Conservation (phyloP, 441 rosid genomes). For the Kokia cookei region DNA sequence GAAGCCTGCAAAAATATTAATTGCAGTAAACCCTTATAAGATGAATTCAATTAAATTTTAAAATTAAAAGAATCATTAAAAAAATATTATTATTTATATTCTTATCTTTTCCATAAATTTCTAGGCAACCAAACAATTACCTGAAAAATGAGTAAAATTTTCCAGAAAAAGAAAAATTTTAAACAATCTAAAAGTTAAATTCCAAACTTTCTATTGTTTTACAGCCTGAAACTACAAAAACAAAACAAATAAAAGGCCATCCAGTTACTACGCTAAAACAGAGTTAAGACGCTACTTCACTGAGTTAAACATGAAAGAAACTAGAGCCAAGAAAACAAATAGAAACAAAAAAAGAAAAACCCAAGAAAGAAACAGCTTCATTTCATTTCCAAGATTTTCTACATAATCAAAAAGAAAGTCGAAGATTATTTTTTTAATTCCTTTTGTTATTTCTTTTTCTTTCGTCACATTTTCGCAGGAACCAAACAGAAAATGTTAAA, state of each 20-base stretch:
- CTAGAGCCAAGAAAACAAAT: background rate
- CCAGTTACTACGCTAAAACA: background rate
- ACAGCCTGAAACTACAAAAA: background rate
- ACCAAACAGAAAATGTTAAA: background rate
- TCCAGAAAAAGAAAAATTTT: background rate
- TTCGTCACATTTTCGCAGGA: background rate
- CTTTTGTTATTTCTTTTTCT: background rate
- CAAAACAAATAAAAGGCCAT: background rate
- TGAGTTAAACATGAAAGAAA: background rate
- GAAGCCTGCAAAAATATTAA: conserved; percentile 38
- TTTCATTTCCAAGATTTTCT: background rate
- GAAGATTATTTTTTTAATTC: no score
- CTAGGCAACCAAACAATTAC: background rate
- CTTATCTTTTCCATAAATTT: background rate
- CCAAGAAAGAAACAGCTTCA: background rate
- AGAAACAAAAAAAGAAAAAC: background rate
- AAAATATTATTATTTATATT: background rate
- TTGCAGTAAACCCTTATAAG: background rate
- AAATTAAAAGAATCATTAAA: background rate
- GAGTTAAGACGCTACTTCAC: background rate
- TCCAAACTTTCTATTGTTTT: background rate
- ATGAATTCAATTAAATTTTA: no score
- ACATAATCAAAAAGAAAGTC: background rate
- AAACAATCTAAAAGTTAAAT: background rate
- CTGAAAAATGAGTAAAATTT: background rate